Evolutionary conservation across 352 stramenopile genomes (phyloP), one percentile per base, ranked within the genome.

Genomic region (Phytophthora kernoviae): DNA sequence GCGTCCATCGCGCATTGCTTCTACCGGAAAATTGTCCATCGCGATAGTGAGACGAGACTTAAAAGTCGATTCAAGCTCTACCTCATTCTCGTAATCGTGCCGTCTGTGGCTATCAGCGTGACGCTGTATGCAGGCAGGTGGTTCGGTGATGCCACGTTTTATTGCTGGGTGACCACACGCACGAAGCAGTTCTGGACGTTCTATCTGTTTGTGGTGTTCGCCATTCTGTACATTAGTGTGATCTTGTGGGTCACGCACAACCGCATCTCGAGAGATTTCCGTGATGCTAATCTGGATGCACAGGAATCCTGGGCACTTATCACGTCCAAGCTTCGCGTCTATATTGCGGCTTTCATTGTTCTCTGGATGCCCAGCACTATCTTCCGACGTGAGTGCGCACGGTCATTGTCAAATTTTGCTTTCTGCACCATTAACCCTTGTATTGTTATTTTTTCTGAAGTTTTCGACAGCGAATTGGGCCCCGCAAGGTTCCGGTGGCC

Each of bases 1-100:
- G 74, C 74, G 2, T 83, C 78, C 26, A 78, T 92, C 50, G 82
- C 82, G 18, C 78, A 92, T 30, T 88, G 82, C 43, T 80, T 92
- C 40, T 89, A 87, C 64, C 58, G 80, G 47, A 83, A 88, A 43
- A 84, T 88, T 20, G 80, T 92, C 27, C 58, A 73, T 33, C 74
- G 78, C 14, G 82, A 92, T 68, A 87, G 78, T 47, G 82, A 92
- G 49, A 72, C 73, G 20, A 53, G 70, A 42, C 76, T 90, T 21
- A 79, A 84, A 47, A 75, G 67, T 39, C 74, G 76, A 32, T 81
- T 92, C 46, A 80, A 74, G 48, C 50, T 85, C 46, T 92, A 92
- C 61, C 27, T 88, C 15, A 26, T 75, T 20, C 30, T 84, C 30
- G 83, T 68, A 0, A 60, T 85, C 43, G 60, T 84, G 10, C 79